These are phyloP conservation scores for Leccinum brunneo-olivaceum DNA, from an alignment of 1,284 basidiomycete species.

Conservation along the genomic window DNA sequence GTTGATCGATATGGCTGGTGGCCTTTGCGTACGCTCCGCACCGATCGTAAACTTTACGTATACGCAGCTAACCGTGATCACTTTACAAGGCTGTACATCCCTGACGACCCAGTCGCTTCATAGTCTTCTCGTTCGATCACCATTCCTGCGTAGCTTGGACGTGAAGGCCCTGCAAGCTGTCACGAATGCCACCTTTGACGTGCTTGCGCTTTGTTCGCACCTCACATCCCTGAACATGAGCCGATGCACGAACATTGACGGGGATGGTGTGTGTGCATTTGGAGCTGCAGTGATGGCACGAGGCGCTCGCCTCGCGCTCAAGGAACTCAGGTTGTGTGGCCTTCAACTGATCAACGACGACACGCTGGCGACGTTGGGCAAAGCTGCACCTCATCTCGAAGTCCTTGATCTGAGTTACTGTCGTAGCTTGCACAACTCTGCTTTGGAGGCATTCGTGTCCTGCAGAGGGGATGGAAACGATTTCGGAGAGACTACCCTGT, in stretches of 20 bases:
- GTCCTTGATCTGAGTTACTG: slow-evolving; percentile 79
- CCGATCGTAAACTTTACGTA: slow-evolving; percentile 33
- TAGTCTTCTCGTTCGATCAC: slow-evolving; percentile 64
- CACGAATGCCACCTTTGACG: slow-evolving; percentile 65
- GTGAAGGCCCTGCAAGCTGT: slow-evolving; percentile 67
- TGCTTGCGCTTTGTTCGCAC: slow-evolving; percentile 52
- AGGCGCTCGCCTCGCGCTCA: slow-evolving; percentile 43
- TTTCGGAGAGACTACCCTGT: slow-evolving; percentile 36
- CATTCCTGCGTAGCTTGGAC: slow-evolving; percentile 51
- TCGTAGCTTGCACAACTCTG: slow-evolving; percentile 65
- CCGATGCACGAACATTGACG: slow-evolving; percentile 66
- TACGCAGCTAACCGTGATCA: slow-evolving; percentile 64
- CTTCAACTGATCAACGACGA: slow-evolving; percentile 54
- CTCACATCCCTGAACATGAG: slow-evolving; percentile 67
- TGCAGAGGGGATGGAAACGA: slow-evolving; percentile 37
- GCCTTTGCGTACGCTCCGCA: slow-evolving; percentile 41
- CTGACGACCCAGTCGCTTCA: slow-evolving; percentile 65
- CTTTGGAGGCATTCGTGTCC: slow-evolving; percentile 65
- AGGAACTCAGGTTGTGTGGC: slow-evolving; percentile 59
- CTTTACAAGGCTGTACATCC: slow-evolving; percentile 68
- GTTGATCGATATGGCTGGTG: slow-evolving; percentile 46
- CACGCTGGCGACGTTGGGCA: slow-evolving; percentile 56
- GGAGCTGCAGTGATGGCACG: slow-evolving; percentile 37
- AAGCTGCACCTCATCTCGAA: slow-evolving; percentile 65
- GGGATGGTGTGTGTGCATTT: slow-evolving; percentile 49